Evolutionary conservation across 257 asterid species (phyloP).

Genomic region (Nicotiana tabacum): DNA sequence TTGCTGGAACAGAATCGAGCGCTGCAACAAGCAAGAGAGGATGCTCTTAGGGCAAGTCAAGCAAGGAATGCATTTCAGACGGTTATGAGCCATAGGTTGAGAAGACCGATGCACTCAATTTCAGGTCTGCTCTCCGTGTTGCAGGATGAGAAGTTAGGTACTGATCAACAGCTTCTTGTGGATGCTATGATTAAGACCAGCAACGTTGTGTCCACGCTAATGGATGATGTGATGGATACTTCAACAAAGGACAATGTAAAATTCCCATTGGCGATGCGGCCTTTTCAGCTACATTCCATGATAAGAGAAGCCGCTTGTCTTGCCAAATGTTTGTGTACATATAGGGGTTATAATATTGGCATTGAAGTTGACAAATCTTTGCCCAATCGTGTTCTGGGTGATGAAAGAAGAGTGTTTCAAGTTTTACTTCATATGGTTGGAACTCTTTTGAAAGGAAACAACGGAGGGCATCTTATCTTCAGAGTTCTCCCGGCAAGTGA

Average conservation of each 20-base stretch:
- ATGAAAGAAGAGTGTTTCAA: conserved; percentile 80
- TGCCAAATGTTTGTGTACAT: conserved; percentile 69
- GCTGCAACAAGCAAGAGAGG: conserved; percentile 68
- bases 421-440: conserved; percentile 86
- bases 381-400: conserved; percentile 86
- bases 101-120: conserved; percentile 92
- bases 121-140: conserved; percentile 66
- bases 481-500: conserved; percentile 45
- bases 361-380: conserved; percentile 66
- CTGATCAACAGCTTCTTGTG: conserved; percentile 57
- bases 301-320: conserved; percentile 79
- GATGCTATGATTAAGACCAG: conserved; percentile 70
- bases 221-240: conserved; percentile 71
- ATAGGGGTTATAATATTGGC: conserved; percentile 49
- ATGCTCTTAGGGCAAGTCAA: conserved; percentile 78
- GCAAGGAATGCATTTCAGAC: conserved; percentile 75
- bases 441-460: conserved; percentile 50
- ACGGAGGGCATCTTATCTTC: conserved; percentile 49
- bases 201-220: conserved; percentile 62
- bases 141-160: conserved; percentile 56
- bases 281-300: conserved; percentile 61
- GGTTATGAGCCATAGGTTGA: conserved; percentile 79
- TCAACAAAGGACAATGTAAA: conserved; percentile 52
- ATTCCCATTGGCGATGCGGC: conserved; percentile 55
- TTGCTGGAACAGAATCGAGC: conserved; percentile 76